A percentile compares a stretch with the other conserved stretches of the same genome.
phyloP scores from a whole-genome alignment of 129 eudicot species.

The Chrysanthemum makinoi region DNA sequence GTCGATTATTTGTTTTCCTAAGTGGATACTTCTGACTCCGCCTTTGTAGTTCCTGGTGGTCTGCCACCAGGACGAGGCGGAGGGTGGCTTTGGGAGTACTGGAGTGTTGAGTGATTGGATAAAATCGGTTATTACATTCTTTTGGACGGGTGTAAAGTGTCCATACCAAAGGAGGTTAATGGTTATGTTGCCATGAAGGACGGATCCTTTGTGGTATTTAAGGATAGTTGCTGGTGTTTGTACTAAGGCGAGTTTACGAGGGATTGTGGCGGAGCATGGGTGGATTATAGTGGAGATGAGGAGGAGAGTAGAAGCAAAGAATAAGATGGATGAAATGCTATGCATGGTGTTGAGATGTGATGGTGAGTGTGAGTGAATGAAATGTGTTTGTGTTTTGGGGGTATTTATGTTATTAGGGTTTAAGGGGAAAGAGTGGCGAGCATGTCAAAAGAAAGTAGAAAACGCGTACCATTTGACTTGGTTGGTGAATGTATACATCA shows the following conservation, averaged over 20 bases:
- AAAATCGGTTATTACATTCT: conserved; percentile 55
- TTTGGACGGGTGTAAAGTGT: conserved; percentile 50
- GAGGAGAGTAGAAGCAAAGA: conserved; percentile 23
- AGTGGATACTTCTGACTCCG: conserved; percentile 30
- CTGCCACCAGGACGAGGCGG: conserved; percentile 81
- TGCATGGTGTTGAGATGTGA: conserved; percentile 19
- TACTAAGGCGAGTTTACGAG: conserved; percentile 53
- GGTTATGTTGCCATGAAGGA: conserved; percentile 63
- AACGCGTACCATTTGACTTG: conserved; percentile 31
- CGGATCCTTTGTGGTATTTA: conserved; percentile 65
- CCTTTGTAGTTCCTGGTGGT: conserved; percentile 58
- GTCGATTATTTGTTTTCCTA: conserved; percentile 58
- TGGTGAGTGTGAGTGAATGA: not conserved
- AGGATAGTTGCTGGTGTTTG: conserved; percentile 50
- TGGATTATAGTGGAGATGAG: conserved; percentile 28
- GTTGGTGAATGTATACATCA: conserved; percentile 14
- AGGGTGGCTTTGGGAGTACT: conserved; percentile 35
- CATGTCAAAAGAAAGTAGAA: conserved; percentile 19
- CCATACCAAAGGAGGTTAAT: conserved; percentile 84
- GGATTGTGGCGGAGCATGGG: conserved; percentile 35
- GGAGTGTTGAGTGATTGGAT: conserved; percentile 43
- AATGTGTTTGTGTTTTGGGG: conserved; percentile 15
- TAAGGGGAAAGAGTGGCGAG: conserved; percentile 24
- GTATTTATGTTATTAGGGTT: conserved; percentile 27
- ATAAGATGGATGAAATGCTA: not conserved